These are phyloP conservation scores for Amphirosellinia nigrospora DNA, from an alignment of 495 filamentous ascomycete species.

Conservation along the genomic window DNA sequence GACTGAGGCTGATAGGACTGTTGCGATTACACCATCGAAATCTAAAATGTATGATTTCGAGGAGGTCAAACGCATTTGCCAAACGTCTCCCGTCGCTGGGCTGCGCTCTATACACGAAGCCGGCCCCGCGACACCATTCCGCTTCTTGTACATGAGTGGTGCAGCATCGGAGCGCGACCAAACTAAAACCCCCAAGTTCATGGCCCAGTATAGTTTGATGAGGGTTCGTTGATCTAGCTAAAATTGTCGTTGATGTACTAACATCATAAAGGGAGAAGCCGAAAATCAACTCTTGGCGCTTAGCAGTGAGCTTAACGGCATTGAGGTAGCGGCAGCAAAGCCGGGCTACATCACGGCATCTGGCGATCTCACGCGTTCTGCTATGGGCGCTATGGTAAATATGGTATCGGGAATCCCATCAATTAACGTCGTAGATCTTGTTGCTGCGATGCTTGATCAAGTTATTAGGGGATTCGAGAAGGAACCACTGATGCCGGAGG, in stretches of 20 bases:
- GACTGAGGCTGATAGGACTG: conserved; percentile 38
- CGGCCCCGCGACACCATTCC: conserved; percentile 38
- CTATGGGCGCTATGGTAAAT: conserved; percentile 24
- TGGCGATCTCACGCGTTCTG: conserved; percentile 25
- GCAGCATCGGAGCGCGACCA: conserved; percentile 47
- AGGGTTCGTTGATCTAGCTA: conserved; percentile 28
- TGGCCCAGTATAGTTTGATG: conserved; percentile 51
- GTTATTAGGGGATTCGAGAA: conserved; percentile 53
- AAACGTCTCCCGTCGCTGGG: conserved; percentile 47
- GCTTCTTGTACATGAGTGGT: conserved; percentile 59
- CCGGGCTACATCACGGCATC: conserved; percentile 47
- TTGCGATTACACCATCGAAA: conserved; percentile 51
- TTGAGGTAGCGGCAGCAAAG: conserved; percentile 48
- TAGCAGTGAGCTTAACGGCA: conserved; percentile 39
- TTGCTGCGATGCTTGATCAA: conserved; percentile 51
- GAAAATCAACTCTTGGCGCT: conserved; percentile 50
- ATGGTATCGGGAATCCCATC: conserved; percentile 37
- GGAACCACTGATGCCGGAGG: conserved; percentile 50
- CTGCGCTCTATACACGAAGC: conserved; percentile 47
- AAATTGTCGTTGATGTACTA: neutral
- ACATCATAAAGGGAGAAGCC: conserved; percentile 41
- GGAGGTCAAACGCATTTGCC: conserved; percentile 51
- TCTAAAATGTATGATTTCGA: conserved; percentile 43
- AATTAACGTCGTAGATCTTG: conserved; percentile 47
- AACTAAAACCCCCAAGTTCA: conserved; percentile 40